These are phyloP conservation scores for Fusarium proliferatum DNA, from an alignment of 2,329 filamentous ascomycete genomes.

Conservation along the genomic window DNA sequence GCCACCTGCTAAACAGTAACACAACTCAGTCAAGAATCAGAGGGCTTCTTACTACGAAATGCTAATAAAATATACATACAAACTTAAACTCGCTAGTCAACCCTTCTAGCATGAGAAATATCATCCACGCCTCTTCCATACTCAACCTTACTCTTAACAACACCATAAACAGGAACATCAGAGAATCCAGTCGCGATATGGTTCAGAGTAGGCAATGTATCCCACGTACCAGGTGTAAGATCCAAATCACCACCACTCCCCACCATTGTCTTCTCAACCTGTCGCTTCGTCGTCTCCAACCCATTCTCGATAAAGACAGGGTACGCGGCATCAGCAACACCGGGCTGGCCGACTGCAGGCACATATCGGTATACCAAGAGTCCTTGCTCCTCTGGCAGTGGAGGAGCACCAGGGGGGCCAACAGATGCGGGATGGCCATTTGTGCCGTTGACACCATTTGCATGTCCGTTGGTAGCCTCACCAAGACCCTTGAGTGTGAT, in stretches of 20 bases:
- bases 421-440: background rate
- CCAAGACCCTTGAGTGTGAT: conserved; percentile 7
- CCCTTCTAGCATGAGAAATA: conserved; percentile 14
- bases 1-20: accelerated
- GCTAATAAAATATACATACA: background rate
- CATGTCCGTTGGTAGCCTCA: background rate
- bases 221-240: conserved; percentile 17
- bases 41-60: background rate
- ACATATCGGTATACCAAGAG: conserved; percentile 13
- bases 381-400: conserved; percentile 29
- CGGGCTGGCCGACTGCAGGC: conserved; percentile 11
- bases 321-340: conserved; percentile 5
- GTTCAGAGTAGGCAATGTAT: conserved; percentile 27
- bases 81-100: conserved; percentile 8
- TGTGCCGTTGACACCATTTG: background rate
- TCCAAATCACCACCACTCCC: background rate
- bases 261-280: background rate
- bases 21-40: background rate
- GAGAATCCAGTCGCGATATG: conserved; percentile 29
- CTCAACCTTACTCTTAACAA: conserved; percentile 28
- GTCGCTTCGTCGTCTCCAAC: conserved; percentile 1
- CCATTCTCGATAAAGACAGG: conserved; percentile 6
- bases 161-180: conserved; percentile 28
- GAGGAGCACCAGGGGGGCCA: background rate
- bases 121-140: conserved; percentile 19